These are phyloP conservation scores for Monosporascus cannonballus DNA, from an alignment of 2,329 filamentous ascomycete species.

Conservation along the genomic window DNA sequence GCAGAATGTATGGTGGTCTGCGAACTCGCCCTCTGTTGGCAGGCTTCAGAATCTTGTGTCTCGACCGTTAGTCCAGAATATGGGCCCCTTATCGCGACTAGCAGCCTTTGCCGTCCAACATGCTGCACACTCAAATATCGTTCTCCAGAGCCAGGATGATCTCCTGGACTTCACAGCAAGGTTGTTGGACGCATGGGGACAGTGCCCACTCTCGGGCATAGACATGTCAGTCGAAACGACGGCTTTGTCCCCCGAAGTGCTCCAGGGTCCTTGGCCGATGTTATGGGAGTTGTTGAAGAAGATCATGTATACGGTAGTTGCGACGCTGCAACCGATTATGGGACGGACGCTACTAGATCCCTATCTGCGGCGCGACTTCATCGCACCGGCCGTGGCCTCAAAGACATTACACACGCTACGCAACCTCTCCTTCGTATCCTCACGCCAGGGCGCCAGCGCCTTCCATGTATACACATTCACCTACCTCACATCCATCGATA, in stretches of 20 bases:
- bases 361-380: conserved; percentile 34
- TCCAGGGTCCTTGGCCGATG: conserved; percentile 59
- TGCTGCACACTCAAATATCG: conserved; percentile 35
- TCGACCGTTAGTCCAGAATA: conserved; percentile 56
- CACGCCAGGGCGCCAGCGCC: conserved; percentile 61
- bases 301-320: conserved; percentile 68
- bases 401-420: conserved; percentile 69
- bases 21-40: conserved; percentile 52
- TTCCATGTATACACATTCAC: conserved; percentile 85
- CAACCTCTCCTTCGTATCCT: conserved; percentile 76
- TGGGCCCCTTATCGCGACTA: conserved; percentile 62
- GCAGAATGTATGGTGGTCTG: conserved; percentile 59
- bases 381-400: conserved; percentile 59
- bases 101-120: conserved; percentile 59
- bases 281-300: conserved; percentile 73
- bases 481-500: conserved; percentile 75
- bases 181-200: conserved; percentile 66
- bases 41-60: conserved; percentile 53
- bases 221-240: conserved; percentile 61
- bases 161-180: conserved; percentile 61
- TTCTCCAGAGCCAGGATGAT: conserved; percentile 51
- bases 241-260: conserved; percentile 58
- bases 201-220: conserved; percentile 66
- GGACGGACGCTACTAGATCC: conserved; percentile 54
- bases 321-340: conserved; percentile 68